phyloP scores from a whole-genome alignment of 2,329 filamentous ascomycete genomes.

The Aspergillus candidus region DNA sequence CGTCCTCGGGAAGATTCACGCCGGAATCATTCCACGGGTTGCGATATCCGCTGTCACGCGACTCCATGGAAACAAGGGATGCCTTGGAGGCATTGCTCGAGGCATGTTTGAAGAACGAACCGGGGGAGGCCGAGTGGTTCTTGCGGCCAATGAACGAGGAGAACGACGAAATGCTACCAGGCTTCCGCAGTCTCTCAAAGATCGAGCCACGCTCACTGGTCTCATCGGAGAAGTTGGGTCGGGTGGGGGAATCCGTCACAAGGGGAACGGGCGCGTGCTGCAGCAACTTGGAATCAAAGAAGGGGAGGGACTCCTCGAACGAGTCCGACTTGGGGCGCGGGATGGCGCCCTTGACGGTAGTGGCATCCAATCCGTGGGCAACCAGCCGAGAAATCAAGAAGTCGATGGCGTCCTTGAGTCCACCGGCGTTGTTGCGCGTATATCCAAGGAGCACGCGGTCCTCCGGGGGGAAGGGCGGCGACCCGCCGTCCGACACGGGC shows the following conservation, averaged over 20 bases:
- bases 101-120: slow-evolving; percentile 85
- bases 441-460: slow-evolving; percentile 66
- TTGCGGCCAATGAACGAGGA: slow-evolving; percentile 96
- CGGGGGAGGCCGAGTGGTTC: slow-evolving; percentile 82
- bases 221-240: slow-evolving; percentile 75
- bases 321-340: slow-evolving; percentile 98
- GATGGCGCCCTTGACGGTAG: slow-evolving; percentile 85
- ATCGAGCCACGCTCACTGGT: slow-evolving; percentile 73
- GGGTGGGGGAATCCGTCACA: slow-evolving; percentile 81
- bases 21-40: slow-evolving; percentile 98
- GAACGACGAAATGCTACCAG: slow-evolving; percentile 88
- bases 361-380: slow-evolving; percentile 79
- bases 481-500: slow-evolving; percentile 27
- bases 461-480: slow-evolving; percentile 45
- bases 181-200: slow-evolving; percentile 89
- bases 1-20: slow-evolving; percentile 87
- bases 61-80: slow-evolving; percentile 92
- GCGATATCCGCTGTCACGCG: slow-evolving; percentile 86
- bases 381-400: slow-evolving; percentile 83
- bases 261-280: slow-evolving; percentile 81
- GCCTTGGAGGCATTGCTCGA: slow-evolving; percentile 88
- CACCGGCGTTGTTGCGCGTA: slow-evolving; percentile 94
- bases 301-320: slow-evolving; percentile 93
- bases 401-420: slow-evolving; percentile 91
- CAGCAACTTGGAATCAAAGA: slow-evolving; percentile 93